Conservation (phyloP, 2,329 filamentous ascomycete species). For the Neocucurbitaria cava region DNA sequence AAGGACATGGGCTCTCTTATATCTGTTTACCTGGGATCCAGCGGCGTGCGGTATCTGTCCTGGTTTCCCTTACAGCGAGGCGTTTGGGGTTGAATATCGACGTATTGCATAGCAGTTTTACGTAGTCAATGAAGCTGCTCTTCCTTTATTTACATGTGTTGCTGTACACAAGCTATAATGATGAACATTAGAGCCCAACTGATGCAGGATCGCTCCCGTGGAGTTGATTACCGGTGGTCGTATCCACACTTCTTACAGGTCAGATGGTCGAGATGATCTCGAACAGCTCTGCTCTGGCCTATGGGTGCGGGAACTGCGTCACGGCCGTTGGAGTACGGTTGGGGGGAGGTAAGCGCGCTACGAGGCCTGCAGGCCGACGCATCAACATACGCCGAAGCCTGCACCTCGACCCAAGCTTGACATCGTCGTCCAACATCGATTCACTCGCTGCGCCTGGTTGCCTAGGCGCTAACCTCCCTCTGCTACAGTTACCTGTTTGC, state of each 20-base stretch:
- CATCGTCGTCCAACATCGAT: constrained; percentile 15
- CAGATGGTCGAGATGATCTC: not conserved
- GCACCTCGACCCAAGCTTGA: constrained; percentile 19
- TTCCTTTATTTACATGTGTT: not conserved
- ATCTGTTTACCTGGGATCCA: constrained; percentile 11
- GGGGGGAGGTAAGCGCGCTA: constrained; percentile 33
- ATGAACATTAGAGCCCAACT: not conserved
- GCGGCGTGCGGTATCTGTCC: constrained; percentile 12
- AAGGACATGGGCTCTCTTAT: constrained; percentile 15
- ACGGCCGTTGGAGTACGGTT: constrained; percentile 17
- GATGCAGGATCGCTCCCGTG: not conserved
- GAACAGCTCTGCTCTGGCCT: not conserved
- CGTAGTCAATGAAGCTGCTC: constrained; percentile 5
- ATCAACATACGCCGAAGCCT: constrained; percentile 24
- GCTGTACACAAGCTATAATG: not conserved
- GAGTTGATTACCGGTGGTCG: not conserved
- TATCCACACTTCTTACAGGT: not conserved
- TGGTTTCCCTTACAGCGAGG: constrained; percentile 31
- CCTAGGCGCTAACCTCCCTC: not conserved
- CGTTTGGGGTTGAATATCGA: constrained; percentile 24
- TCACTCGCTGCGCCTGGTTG: constrained; percentile 3
- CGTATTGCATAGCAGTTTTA: constrained; percentile 17
- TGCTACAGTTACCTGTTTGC: constrained; percentile 5
- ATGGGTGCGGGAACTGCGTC: constrained; percentile 15
- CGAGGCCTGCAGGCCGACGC: constrained; percentile 19